A percentile compares a stretch with the other conserved stretches of the same genome.
These are phyloP conservation scores for Cotoneaster glaucophyllus DNA, from an alignment of 306 rosid species.

Conservation along the genomic window DNA sequence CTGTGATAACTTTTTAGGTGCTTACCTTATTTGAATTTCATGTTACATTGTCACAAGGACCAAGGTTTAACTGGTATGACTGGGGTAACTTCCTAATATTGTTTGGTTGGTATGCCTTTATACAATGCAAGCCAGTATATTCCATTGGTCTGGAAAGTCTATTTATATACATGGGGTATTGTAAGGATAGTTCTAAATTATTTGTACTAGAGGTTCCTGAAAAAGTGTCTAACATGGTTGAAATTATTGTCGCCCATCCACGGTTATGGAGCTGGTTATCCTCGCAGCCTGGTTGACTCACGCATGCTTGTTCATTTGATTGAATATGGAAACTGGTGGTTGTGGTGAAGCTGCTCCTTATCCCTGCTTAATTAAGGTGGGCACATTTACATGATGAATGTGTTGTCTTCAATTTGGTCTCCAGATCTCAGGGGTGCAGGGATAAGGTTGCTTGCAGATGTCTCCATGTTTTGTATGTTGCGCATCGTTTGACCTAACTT, in stretches of 20 bases:
- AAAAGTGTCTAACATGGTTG: slow-evolving; percentile 33
- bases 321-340: slow-evolving; percentile 59
- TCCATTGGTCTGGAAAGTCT: slow-evolving; percentile 14
- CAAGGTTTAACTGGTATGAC: slow-evolving; percentile 32
- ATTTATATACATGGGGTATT: slow-evolving; percentile 3
- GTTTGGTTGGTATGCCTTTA: slow-evolving; percentile 16
- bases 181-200: slow-evolving; percentile 21
- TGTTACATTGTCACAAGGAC: slow-evolving; percentile 39
- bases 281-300: slow-evolving; percentile 97
- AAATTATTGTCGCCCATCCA: slow-evolving; percentile 77
- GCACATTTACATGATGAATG: slow-evolving; percentile 91
- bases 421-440: slow-evolving; percentile 68
- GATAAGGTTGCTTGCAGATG: slow-evolving; percentile 80
- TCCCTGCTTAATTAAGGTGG: slow-evolving; percentile 99
- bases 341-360: slow-evolving; percentile 91
- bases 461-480: slow-evolving; percentile 32
- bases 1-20: slow-evolving; percentile 19
- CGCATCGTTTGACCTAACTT: slow-evolving; percentile 14
- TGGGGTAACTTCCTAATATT: slow-evolving; percentile 18
- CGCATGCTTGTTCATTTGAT: slow-evolving; percentile 56
- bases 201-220: slow-evolving; percentile 30
- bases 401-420: slow-evolving; percentile 83
- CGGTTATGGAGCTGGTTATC: slow-evolving; percentile 90
- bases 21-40: slow-evolving; percentile 23
- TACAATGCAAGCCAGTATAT: slow-evolving; percentile 16